Evolutionary conservation across 1,139 yeast species (phyloP).

Genomic region (Suhomyces choctaworum): DNA sequence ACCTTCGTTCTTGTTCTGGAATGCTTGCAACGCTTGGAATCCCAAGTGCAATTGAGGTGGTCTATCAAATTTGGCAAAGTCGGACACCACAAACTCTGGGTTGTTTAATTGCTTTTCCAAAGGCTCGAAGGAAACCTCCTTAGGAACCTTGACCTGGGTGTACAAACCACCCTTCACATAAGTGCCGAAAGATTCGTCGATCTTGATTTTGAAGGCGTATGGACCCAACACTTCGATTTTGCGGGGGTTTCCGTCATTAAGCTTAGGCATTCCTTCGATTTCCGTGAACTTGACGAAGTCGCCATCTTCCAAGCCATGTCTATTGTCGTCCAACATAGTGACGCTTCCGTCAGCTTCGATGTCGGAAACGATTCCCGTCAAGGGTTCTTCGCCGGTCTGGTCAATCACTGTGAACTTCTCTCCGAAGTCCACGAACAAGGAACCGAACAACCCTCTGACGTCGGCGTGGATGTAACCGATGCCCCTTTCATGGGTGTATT

Average conservation of each 20-base stretch:
- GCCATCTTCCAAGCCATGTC: slow-evolving; percentile 95
- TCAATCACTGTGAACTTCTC: slow-evolving; percentile 76
- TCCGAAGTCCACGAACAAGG: slow-evolving; percentile 89
- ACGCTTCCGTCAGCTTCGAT: slow-evolving; percentile 89
- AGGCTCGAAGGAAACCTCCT: slow-evolving; percentile 59
- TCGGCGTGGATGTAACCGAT: slow-evolving; percentile 83
- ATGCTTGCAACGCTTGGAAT: slow-evolving; percentile 84
- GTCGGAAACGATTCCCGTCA: slow-evolving; percentile 81
- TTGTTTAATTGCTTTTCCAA: slow-evolving; percentile 60
- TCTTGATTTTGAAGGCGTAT: slow-evolving; percentile 75
- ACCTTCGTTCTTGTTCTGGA: slow-evolving; percentile 61
- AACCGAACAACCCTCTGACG: slow-evolving; percentile 85
- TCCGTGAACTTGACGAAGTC: slow-evolving; percentile 87
- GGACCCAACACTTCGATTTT: slow-evolving; percentile 90
- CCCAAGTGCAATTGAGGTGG: slow-evolving; percentile 89
- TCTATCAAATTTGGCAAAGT: slow-evolving; percentile 91
- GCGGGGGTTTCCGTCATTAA: slow-evolving; percentile 72
- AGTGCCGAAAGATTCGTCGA: slow-evolving; percentile 55
- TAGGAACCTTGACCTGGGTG: slow-evolving; percentile 89
- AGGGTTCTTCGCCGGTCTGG: slow-evolving; percentile 90
- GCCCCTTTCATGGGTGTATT: slow-evolving; percentile 67
- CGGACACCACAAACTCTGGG: slow-evolving; percentile 85
- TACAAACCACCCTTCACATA: slow-evolving; percentile 86
- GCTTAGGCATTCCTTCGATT: slow-evolving; percentile 66
- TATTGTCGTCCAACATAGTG: slow-evolving; percentile 84